A percentile compares a stretch with the other conserved stretches of the same genome.
Conservation (phyloP, 306 rosid genomes). For the Cucurbita ficifolia region DNA sequence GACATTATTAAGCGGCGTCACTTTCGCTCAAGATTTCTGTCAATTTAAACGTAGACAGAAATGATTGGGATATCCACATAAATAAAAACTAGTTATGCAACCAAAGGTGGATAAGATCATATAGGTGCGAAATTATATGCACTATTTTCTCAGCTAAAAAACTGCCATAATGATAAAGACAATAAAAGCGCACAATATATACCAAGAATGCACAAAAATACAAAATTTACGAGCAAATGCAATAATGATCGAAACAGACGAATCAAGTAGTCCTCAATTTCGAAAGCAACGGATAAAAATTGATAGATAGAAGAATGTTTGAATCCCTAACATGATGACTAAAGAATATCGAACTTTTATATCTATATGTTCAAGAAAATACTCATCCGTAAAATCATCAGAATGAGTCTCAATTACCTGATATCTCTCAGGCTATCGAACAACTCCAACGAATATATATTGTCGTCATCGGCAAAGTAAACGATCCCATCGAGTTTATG, state of each 20-base stretch:
- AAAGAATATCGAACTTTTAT: background rate
- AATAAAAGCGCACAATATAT: background rate
- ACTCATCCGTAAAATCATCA: background rate
- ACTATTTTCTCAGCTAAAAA: background rate
- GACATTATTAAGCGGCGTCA: background rate
- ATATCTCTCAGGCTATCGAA: slow-evolving; percentile 65
- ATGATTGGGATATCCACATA: background rate
- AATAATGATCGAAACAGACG: background rate
- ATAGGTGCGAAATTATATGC: background rate
- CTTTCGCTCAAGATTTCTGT: background rate
- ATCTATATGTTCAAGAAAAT: background rate
- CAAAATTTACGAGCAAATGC: background rate
- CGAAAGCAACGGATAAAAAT: background rate
- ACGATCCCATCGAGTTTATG: slow-evolving; percentile 85
- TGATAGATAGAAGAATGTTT: background rate
- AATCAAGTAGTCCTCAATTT: background rate
- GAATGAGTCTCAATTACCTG: slow-evolving; percentile 25
- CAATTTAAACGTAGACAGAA: background rate
- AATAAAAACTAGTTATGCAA: background rate
- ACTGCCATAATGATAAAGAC: background rate
- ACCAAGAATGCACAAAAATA: background rate
- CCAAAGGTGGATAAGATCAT: background rate
- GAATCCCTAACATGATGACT: background rate
- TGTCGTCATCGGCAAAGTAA: slow-evolving; percentile 89
- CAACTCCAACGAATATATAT: slow-evolving; percentile 66